Evolutionary conservation across 331 rosid genomes (phyloP), one percentile per base, ranked within the genome.

Genomic region (Stylosanthes scabra): DNA sequence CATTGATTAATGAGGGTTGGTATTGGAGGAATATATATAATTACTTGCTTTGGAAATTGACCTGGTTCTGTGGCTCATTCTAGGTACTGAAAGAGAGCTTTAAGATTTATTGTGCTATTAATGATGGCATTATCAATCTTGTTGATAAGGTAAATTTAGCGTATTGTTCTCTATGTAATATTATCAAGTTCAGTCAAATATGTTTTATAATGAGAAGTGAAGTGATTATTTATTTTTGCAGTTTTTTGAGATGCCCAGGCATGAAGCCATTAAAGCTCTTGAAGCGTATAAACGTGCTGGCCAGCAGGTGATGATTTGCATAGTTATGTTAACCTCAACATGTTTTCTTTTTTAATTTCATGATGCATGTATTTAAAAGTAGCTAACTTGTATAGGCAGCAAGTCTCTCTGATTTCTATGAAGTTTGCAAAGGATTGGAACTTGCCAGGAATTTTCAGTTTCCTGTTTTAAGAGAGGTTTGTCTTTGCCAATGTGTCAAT

Each of bases 241-340:
- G 99, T 95, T 95, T 82, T 95, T 95, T 82, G 99, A 95, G 88
- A 95, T 95, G 99, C 99, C 99, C n/a, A 86, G 90, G 83, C 99
- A 95, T 80, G 99, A 95, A 86, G 99, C 99, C 70, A 69, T 90
- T 58, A 92, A 69, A 79, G 97, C 99, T 75, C 93, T 95, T 40
- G 98, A 95, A 59, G 90, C 94, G 78, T 95, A 95, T 76, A 95
- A 86, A 77, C 90, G 96, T 68, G 99, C 99, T 79, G 99, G 99
- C 45, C 99, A 95, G 86, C 99, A 95, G 99, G 99, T 95, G 78
- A 63, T 66, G 37, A 56, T 66, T 11, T 39, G 11, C 42, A 47
- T 28, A 49, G 9, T 55, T 58, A 66, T 72, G 59, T 10, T 27
- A 51, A 71, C 40, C 12, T 29, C 59, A 54, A 56, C 42, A 63